phyloP scores from a whole-genome alignment of 2,329 filamentous ascomycete genomes.

The Colletotrichum costaricense region DNA sequence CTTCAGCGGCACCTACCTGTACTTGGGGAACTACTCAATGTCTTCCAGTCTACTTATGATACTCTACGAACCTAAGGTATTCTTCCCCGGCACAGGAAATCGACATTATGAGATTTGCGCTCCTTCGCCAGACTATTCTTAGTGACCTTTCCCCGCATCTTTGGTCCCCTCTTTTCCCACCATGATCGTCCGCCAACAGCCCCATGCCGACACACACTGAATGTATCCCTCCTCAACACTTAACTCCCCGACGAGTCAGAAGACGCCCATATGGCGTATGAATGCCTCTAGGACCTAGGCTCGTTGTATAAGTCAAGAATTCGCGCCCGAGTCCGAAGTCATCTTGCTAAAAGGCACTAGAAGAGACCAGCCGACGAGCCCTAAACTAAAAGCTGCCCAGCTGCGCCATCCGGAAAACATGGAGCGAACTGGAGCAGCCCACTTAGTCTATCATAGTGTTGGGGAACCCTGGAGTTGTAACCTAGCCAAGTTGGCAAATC shows the following conservation, averaged over 20 bases:
- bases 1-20: neutral
- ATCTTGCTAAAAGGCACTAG: neutral
- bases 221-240: neutral
- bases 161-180: neutral
- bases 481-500: neutral
- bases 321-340: neutral
- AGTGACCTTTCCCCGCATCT: neutral
- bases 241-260: neutral
- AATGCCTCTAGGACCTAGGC: neutral
- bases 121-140: neutral
- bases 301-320: neutral
- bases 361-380: neutral
- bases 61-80: neutral
- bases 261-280: neutral
- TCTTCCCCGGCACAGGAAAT: neutral
- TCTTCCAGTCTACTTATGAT: neutral
- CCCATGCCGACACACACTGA: neutral
- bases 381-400: neutral
- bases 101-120: neutral
- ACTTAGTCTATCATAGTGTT: neutral
- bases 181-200: constrained; percentile 11
- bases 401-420: neutral
- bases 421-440: neutral
- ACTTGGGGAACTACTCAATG: no score
- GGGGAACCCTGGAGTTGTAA: neutral